Evolutionary conservation across 306 rosid species (phyloP).

Genomic region (Prunus fruticosa): DNA sequence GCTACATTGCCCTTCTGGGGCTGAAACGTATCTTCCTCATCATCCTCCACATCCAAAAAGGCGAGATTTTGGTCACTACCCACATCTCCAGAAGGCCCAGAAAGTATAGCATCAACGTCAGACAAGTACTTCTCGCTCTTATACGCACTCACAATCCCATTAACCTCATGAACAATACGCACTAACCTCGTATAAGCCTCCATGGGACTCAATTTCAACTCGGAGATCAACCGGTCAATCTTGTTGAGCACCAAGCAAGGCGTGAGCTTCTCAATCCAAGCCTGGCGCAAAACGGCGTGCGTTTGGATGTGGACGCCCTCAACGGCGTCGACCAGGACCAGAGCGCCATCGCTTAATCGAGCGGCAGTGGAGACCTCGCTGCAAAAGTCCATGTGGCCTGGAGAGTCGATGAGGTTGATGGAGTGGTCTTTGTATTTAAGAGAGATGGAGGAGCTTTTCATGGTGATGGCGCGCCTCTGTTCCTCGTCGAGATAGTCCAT

Average conservation of each 20-base stretch:
- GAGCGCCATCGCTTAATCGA: conserved; percentile 76
- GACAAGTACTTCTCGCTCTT: conserved; percentile 73
- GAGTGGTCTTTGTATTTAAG: conserved; percentile 42
- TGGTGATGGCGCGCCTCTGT: conserved; percentile 83
- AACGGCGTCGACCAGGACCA: conserved; percentile 81
- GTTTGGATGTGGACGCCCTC: conserved; percentile 94
- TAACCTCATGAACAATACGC: conserved; percentile 77
- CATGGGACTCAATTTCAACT: conserved; percentile 60
- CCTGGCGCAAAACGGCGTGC: conserved; percentile 88
- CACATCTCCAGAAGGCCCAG: conserved; percentile 34
- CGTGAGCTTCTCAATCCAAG: conserved; percentile 80
- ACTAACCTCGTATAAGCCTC: conserved; percentile 65
- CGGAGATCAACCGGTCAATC: conserved; percentile 75
- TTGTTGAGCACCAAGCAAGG: conserved; percentile 86
- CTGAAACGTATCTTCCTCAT: conserved; percentile 72
- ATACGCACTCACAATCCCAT: conserved; percentile 74
- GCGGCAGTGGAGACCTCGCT: conserved; percentile 95
- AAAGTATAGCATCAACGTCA: conserved; percentile 72
- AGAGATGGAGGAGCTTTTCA: conserved; percentile 84
- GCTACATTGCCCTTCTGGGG: conserved; percentile 88
- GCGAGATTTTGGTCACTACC: conserved; percentile 21
- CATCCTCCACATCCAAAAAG: conserved; percentile 53
- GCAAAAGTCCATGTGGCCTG: conserved; percentile 92
- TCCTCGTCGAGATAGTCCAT: conserved; percentile 91
- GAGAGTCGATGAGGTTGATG: conserved; percentile 83